Evolutionary conservation across 805 yeast genomes (phyloP).

Genomic region (Candida khao-thaluensis): DNA sequence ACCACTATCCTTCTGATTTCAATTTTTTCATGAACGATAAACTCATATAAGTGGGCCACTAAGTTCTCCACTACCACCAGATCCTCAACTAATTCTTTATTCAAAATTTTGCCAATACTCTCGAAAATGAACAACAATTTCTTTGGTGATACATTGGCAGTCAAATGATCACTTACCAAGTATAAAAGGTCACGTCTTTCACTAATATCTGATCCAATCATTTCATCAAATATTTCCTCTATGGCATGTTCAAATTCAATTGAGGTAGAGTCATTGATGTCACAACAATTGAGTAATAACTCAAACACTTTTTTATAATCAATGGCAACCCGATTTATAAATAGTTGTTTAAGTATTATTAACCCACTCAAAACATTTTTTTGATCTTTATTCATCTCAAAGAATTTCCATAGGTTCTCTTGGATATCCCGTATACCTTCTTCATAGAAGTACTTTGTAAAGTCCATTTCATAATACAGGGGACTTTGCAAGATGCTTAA

Average conservation of each 20-base stretch:
- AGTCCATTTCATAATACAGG: constrained; percentile 16
- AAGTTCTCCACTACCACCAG: not conserved
- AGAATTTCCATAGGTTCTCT: constrained; percentile 18
- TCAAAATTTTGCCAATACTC: constrained; percentile 3
- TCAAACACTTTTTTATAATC: constrained; percentile 24
- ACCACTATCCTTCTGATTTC: constrained; percentile 38
- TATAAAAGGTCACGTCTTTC: not conserved
- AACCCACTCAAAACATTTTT: constrained; percentile 28
- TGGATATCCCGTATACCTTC: constrained; percentile 20
- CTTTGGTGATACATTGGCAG: not conserved
- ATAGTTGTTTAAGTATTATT: constrained; percentile 35
- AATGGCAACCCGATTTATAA: constrained; percentile 26
- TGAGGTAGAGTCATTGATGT: constrained; percentile 17
- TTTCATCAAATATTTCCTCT: constrained; percentile 15
- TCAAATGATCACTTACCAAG: not conserved
- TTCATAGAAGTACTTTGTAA: constrained; percentile 16
- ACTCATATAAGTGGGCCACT: constrained; percentile 18
- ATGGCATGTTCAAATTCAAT: constrained; percentile 17
- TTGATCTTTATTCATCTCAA: constrained; percentile 7
- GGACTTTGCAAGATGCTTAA: constrained; percentile 19
- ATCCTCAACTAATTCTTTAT: constrained; percentile 3
- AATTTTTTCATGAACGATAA: constrained; percentile 30
- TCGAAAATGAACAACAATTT: constrained; percentile 5
- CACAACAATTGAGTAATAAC: constrained; percentile 20
- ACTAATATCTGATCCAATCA: no score